Evolutionary conservation across 108 stramenopile genomes (phyloP).

Genomic region (Chaetoceros tenuissimus): DNA sequence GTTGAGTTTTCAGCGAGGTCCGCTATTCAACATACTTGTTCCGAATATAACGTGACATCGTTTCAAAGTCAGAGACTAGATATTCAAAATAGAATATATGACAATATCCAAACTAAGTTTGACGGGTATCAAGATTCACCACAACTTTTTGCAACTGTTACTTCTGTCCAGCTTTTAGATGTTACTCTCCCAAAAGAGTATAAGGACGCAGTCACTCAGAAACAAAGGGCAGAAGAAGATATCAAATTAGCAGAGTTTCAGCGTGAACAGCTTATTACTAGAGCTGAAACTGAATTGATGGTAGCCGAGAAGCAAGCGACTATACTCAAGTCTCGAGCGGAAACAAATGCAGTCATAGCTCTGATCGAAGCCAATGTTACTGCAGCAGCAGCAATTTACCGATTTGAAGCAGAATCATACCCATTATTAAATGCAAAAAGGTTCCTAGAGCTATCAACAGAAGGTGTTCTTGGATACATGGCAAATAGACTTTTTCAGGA

Average conservation of each 20-base stretch:
- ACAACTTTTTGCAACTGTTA: conserved; percentile 17
- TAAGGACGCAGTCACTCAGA: conserved; percentile 26
- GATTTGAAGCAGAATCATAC: conserved; percentile 35
- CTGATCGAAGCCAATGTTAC: conserved; percentile 33
- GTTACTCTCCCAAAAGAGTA: conserved; percentile 28
- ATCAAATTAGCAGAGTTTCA: conserved; percentile 32
- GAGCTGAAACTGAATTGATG: conserved; percentile 31
- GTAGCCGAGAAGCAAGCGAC: conserved; percentile 28
- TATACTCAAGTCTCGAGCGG: conserved; percentile 31
- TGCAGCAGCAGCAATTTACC: conserved; percentile 33
- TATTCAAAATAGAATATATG: conserved; percentile 26
- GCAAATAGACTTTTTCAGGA: conserved; percentile 18
- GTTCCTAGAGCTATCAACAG: conserved; percentile 22
- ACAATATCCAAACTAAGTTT: conserved; percentile 22
- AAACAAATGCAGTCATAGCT: conserved; percentile 27
- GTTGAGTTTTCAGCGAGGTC: conserved; percentile 25
- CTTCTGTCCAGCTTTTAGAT: conserved; percentile 32
- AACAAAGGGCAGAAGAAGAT: conserved; percentile 43
- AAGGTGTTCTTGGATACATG: conserved; percentile 38
- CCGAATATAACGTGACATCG: conserved; percentile 12
- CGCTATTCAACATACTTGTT: conserved; percentile 39
- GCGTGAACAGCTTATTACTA: conserved; percentile 34
- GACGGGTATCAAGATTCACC: conserved; percentile 12
- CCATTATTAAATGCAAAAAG: conserved; percentile 23
- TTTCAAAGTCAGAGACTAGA: conserved; percentile 30